A percentile compares a stretch with the other conserved stretches of the same genome.
Evolutionary conservation across 1,139 yeast species (phyloP).

Genomic region (Candida glucosophila): DNA sequence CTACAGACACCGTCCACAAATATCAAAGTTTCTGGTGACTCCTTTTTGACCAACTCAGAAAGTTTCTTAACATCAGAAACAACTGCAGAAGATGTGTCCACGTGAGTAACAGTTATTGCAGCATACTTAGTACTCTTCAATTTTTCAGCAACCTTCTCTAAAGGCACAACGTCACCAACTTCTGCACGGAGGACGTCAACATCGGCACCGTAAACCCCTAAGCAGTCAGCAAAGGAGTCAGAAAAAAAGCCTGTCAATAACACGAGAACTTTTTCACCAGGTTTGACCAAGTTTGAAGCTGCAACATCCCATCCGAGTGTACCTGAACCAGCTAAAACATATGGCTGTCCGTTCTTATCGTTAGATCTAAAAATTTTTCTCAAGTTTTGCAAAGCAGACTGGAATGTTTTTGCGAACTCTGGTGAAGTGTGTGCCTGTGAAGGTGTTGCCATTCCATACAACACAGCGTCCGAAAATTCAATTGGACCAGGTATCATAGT

Average conservation of each 20-base stretch:
- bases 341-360: constrained; percentile 60
- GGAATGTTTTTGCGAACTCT: constrained; percentile 70
- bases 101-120: constrained; percentile 83
- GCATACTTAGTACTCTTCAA: constrained; percentile 46
- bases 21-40: constrained; percentile 73
- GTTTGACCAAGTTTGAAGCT: constrained; percentile 63
- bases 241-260: constrained; percentile 91
- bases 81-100: constrained; percentile 93
- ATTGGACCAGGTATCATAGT: constrained; percentile 92
- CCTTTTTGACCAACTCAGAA: constrained; percentile 49
- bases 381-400: constrained; percentile 55
- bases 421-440: constrained; percentile 91
- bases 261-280: constrained; percentile 68
- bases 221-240: constrained; percentile 76
- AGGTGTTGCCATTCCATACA: constrained; percentile 76
- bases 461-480: constrained; percentile 76
- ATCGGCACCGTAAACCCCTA: constrained; percentile 63
- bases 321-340: constrained; percentile 84
- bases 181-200: constrained; percentile 62
- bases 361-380: constrained; percentile 69
- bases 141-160: constrained; percentile 46
- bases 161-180: constrained; percentile 65
- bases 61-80: constrained; percentile 63
- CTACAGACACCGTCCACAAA: constrained; percentile 95
- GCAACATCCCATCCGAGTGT: constrained; percentile 93